Percentiles rank a stretch among this genome's conserved stretches.
Evolutionary conservation across 352 stramenopile genomes (phyloP).

Genomic region (Phytophthora fragariaefolia): DNA sequence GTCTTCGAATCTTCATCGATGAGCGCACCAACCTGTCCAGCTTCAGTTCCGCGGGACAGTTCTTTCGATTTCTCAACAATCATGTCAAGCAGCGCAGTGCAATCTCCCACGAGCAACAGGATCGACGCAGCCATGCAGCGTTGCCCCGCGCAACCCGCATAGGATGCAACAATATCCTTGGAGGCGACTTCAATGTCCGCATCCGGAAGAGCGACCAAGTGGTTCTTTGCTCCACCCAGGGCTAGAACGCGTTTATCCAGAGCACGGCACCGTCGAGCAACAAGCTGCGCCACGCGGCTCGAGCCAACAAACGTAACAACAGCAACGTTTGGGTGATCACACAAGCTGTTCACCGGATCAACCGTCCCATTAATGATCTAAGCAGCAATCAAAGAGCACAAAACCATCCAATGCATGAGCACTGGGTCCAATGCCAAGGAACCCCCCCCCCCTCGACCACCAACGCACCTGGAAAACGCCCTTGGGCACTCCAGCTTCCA

Average conservation of each 20-base stretch:
- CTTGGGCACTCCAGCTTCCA: constrained; percentile 92
- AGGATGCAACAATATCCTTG: constrained; percentile 96
- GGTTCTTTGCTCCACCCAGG: constrained; percentile 98
- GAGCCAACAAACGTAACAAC: constrained; percentile 97
- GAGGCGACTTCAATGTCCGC: constrained; percentile 92
- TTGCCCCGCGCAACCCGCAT: constrained; percentile 96
- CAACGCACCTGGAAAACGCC: constrained; percentile 93
- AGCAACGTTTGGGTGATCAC: constrained; percentile 90
- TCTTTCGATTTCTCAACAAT: constrained; percentile 90
- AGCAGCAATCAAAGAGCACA: neutral
- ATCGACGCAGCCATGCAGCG: constrained; percentile 97
- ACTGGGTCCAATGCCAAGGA: too few relatives aligned
- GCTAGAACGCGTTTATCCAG: constrained; percentile 96
- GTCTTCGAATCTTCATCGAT: constrained; percentile 93
- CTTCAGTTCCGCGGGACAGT: constrained; percentile 88
- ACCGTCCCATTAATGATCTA: constrained; percentile 95
- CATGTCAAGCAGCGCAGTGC: constrained; percentile 75
- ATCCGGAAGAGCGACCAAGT: constrained; percentile 95
- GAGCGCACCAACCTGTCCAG: constrained; percentile 95
- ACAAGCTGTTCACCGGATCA: constrained; percentile 92
- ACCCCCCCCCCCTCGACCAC: too few relatives aligned
- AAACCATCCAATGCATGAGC: neutral
- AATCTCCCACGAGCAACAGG: constrained; percentile 91
- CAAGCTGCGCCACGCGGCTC: constrained; percentile 92
- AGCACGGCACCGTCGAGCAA: constrained; percentile 89